Evolutionary conservation across 495 filamentous ascomycete genomes (phyloP), one percentile per base, ranked within the genome.

Genomic region (Xylaria acuta): DNA sequence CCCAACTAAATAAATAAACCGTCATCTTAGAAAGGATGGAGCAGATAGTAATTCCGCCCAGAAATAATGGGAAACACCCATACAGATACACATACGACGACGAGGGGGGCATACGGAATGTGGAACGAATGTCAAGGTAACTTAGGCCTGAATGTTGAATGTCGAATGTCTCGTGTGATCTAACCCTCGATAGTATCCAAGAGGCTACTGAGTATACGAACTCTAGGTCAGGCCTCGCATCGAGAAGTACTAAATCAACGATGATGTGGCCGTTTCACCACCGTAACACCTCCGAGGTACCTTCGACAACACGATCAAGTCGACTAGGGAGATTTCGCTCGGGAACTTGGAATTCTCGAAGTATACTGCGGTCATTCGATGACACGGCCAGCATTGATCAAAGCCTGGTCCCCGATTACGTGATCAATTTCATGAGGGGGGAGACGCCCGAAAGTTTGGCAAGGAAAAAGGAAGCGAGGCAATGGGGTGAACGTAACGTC

Each of bases 321-420:
- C 75, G 67, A 30, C n/a, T 67, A n/a, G 71, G 71, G 53, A 63
- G 71, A 32, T 75, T 77, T 40, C 75, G 75, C n/a, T 63, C 77
- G 18, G 72, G 77, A 41, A 77, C 75, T n/a, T 79, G 77, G 77
- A 70, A 76, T 27, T 75, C 77, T 14, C 75, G 75, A 70, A 76
- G 72, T 59, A 75, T 77, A 36, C 72, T 79, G 22, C 77, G 74
- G 1, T 70, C 75, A 12, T 66, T 76, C 14, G 75, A 77, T 34
- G 77, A 79, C 47, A 73, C 75, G 5, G 74, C 77, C 51, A 78
- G 79, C 47, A 74, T 84, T 41, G 76, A 81, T 54, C 76, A 75
- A 59, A 79, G 80, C 71, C 69, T 85, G 20, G 78, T 85, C 16
- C 84, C 83, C 7, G 83, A 85, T 66, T 86, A 85, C 64, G 81